Evolutionary conservation across 2,329 filamentous ascomycete species (phyloP), one percentile per base, ranked within the genome.

Genomic region (Sporothrix mexicana): DNA sequence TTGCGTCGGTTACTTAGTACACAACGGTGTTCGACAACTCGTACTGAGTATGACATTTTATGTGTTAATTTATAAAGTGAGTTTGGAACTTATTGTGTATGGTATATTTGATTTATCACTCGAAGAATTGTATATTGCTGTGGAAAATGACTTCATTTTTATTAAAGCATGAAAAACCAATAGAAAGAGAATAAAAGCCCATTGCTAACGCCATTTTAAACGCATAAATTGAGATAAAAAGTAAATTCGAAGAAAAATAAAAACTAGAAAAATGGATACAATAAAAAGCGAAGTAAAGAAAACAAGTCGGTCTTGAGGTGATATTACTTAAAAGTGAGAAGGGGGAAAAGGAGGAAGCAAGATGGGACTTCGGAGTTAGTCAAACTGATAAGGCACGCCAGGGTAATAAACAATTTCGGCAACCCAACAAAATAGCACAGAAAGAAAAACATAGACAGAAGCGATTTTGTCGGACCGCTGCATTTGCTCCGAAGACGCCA

Each of bases 211-310:
- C 59, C 3, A 8, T 2, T 20, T 36, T 4, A 2, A 61, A n/a
- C 13, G 62, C 20, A 69, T 45, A 25, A 47, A 45, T 30, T 7
- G 9, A 51, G 61, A 25, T 47, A 41, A 64, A 53, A 67, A 66
- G 17, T 20, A 57, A 23, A 55, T 43, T 45, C 15, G 55, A 43
- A 67, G 20, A 68, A 70, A 75, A 57, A 61, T 53, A 64, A 67
- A 20, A 20, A 10, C 8, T 53, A 20, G 43, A 73, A 51, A 73
- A 61, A 62, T 45, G 45, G 36, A 36, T 25, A 41, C 68, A 70
- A 59, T 64, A 45, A 1, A 70, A 55, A 69, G n/a, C 67, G 23
- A 41, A 36, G 15, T 47, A 47, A 47, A 47, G 30, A 5, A 47
- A 47, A 47, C 7, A 13, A 47, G 49, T 17, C n/a, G 30, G 30